Evolutionary conservation across 2,329 filamentous ascomycete species (phyloP), one percentile per base, ranked within the genome.

Genomic region (Pseudocercospora musae): DNA sequence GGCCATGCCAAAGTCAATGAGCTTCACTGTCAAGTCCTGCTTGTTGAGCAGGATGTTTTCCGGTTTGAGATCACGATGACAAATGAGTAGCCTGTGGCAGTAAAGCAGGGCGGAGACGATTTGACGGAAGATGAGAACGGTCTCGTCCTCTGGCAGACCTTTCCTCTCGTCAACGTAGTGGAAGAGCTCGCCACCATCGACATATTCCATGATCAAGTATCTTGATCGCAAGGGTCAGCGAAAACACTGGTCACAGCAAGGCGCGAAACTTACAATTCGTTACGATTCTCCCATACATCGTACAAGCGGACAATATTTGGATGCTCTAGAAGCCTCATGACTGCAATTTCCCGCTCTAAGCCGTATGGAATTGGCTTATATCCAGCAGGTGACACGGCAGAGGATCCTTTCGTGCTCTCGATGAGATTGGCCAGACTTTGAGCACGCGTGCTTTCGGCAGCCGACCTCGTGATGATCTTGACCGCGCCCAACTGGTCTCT

Each of bases 1-100:
- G 49, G 95, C 95, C 93, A 99, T 97, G 46, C 95, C 94, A 76
- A 99, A 99, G 76, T 99, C 95, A 57, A 94, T 94, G 70, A 99
- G 88, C 78, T 98, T 99, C 75, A 98, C 87, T 62, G 90, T 87
- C 58, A 89, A 84, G 52, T 75, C 78, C 5, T 88, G 81, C 2
- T 81, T 81, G 61, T 92, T 92, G 56, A 99, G 83, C 18, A 99
- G 82, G 50, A 99, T 97, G 71, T 99, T 99, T 78, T 99, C 95
- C 0, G 93, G 95, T 77, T 99, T 99, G 58, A 99, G 82, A 70
- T 99, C 95, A 23, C 95, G 90, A 74, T 99, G 95, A 74, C 93
- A 96, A 66, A 99, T 96, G 69, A 94, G 92, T 78, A 96, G 91
- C 2, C 90, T 87, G 77, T 99, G 95, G 69, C 93, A 96, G 78